Base-by-base conservation (phyloP, 2,329 filamentous ascomycete genomes). In the Stagonosporopsis chrysanthemi region DNA sequence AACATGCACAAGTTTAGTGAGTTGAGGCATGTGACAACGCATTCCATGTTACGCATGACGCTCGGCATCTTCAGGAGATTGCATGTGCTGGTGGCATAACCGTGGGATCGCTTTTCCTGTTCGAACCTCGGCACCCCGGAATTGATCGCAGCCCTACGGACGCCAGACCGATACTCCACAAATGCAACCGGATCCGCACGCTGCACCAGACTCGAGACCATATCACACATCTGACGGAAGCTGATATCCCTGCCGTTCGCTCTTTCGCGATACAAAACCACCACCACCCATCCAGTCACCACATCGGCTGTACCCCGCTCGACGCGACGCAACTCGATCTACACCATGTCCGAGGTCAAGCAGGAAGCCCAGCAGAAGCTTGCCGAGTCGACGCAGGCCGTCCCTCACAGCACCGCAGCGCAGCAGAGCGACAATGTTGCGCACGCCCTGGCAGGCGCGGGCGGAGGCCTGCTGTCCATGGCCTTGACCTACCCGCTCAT, bases 371-470 rank as follows among this genome's bases (percentile, higher is more conserved):
- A 72, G 54, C 61, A 67, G 54, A 75, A 72, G 66, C 72, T 75
- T 14, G 68, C 65, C 44, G 72, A 75, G 64, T 75, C 72, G 46
- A 74, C 70, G 19, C 62, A 71, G 17, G 36, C 64, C 7, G 57
- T 68, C 28, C 76, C 83, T 49, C 82, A 82, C 53, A 89, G 89
- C 67, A 82, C 88, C 42, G 85, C 87, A 43, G 81, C 89, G 42
- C 91, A 93, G 61, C 92, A 96, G 72, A 95, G 93, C 75, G 94
- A 98, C 83, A 97, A 97, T 82, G 92, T 98, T 74, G 92, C 94
- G 55, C 94, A 98, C 80, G 94, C 94, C 60, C 86, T 98, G 57
- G 91, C 93, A 54, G 94, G 94, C 65, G 91, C 93, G 47, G 95
- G 95, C 67, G 95, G 95, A 66, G 95, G 95, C 58, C 89, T 99